Evolutionary conservation across 345 rosid genomes (phyloP).

Genomic region (Microcos paniculata): DNA sequence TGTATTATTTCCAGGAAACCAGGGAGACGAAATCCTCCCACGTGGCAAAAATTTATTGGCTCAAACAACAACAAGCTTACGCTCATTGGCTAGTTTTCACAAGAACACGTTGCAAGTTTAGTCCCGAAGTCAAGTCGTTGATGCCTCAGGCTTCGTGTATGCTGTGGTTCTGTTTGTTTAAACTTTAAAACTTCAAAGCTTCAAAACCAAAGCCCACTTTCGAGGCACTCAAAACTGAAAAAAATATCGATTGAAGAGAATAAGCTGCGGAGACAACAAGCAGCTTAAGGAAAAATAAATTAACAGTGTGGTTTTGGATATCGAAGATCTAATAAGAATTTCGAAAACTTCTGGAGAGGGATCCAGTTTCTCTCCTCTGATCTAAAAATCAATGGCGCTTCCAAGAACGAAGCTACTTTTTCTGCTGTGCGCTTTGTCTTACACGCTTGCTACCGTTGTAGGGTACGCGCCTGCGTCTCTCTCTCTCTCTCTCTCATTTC

Average conservation of each 20-base stretch:
- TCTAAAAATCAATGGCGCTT: conserved; percentile 52
- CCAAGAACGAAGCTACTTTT: conserved; percentile 42
- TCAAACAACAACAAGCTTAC: neutral
- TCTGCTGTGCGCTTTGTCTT: conserved; percentile 52
- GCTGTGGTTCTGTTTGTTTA: neutral
- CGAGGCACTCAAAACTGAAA: neutral
- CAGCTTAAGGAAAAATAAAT: neutral
- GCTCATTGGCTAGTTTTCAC: neutral
- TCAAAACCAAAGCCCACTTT: neutral
- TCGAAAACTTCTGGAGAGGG: conserved; percentile 34
- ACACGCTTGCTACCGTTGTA: conserved; percentile 46
- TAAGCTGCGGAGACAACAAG: neutral
- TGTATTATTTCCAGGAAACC: neutral
- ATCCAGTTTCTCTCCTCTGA: conserved; percentile 42
- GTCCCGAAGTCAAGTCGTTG: conserved; percentile 13
- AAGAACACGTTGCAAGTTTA: conserved; percentile 4
- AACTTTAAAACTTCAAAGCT: neutral
- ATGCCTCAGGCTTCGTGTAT: neutral
- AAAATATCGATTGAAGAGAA: neutral
- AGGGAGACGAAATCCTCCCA: neutral
- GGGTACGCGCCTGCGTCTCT: conserved; percentile 42
- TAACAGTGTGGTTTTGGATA: neutral
- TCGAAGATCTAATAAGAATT: neutral
- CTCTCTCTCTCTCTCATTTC: neutral
- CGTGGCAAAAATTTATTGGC: neutral